Evolutionary conservation across 2,329 filamentous ascomycete species (phyloP), one percentile per base, ranked within the genome.

Genomic region (Arachnomyces sp.): DNA sequence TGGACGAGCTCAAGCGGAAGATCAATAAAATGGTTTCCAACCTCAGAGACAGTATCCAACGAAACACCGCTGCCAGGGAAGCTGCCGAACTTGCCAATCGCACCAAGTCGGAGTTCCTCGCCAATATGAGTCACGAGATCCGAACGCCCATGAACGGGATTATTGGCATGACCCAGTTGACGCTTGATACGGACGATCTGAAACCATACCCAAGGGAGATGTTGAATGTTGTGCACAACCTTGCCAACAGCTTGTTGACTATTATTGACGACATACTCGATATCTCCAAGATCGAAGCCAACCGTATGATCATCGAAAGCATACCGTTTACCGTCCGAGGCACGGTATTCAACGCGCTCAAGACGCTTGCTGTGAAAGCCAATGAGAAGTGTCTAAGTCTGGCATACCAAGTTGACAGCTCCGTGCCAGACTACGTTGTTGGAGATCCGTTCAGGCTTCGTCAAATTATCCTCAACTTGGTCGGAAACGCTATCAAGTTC

Each of bases 11-110:
- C 53, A 98, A 98, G 68, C 81, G 89, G 55, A 96, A 96, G 73
- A 96, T 98, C 74, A 98, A 96, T 61, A 86, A 93, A 69, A 98
- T 98, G 92, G 89, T 96, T 39, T 92, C 85, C 59, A 94, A 94
- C 59, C 69, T 98, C 47, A 75, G 90, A 51, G 92, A 96, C 65
- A 93, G 85, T 72, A 95, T 98, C 51, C 89, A 96, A 62, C 81
- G 88, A 60, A 98, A 96, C 61, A 95, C 89, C 2, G 86, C 89
- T 50, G 92, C 92, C 42, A 84, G 92, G 64, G 90, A 96, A 64
- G 89, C 90, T 34, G 92, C 92, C 55, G 92, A 98, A 61, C 71
- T 95, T 59, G 92, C 92, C 48, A 96, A 95, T 71, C 90, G 93
- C 67, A 96, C 90, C 31, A 98, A 98, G 60, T 95, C 90, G 7